Evolutionary conservation across 306 rosid species (phyloP), one percentile per base, ranked within the genome.

Genomic region (Lathyrus tuberosus): DNA sequence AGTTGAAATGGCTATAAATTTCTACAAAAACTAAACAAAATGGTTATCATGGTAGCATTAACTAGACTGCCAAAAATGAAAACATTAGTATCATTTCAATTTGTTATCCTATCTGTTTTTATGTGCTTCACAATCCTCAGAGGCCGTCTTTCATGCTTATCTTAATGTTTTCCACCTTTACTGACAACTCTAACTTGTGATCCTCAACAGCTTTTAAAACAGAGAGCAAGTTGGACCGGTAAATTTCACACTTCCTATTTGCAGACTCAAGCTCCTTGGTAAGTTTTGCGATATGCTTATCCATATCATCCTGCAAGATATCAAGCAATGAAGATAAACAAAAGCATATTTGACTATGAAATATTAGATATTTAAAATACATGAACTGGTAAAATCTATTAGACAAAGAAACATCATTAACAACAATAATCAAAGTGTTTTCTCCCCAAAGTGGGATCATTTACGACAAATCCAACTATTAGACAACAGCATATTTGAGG

Each of bases 151-250:
- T 95, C 92, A 95, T 76, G 86, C 95, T 82, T 73, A 95, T 89
- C 89, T 95, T 95, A 78, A 91, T 86, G 82, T 86, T 95, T 80
- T 95, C 92, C 85, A 91, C 97, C 80, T 91, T 91, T 75, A 95
- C 83, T 53, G 97, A 89, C 82, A 95, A 74, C 75, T 91, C 95
- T 69, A 85, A 83, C 82, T 95, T 95, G 78, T 91, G 97, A 82
- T 91, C 99, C 78, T 95, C 99, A 57, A 95, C 89, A 78, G 95
- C 96, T 87, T 95, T 95, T 83, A 95, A 83, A 85, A 89, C 88
- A 1, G 97, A 91, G 69, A 91, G 90, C 79, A 95, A 83, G 79
- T 95, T 95, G 76, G 97, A 88, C 74, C 99, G 92, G 76, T 95
- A 95, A 82, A 89, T 81, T 71, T 89, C 97, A 74, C 99, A 89